phyloP scores from a whole-genome alignment of 2,329 filamentous ascomycete species.

The Elsinoe necatrix region DNA sequence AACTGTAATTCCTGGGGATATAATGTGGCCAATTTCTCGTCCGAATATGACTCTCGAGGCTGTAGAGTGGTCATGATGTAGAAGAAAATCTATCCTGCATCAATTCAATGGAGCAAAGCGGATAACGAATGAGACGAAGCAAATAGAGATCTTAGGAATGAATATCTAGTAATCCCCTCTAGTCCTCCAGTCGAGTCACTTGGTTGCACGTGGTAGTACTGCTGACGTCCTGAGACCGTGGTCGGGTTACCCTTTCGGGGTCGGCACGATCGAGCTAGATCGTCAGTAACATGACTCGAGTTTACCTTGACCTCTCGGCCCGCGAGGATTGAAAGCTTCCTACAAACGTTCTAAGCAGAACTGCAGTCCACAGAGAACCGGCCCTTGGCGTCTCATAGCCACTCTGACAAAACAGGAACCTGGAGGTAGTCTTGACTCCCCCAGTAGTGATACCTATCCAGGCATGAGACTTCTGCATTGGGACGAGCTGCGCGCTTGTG shows the following conservation, averaged over 20 bases:
- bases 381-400: too few species aligned
- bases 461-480: too few species aligned
- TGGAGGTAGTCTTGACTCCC: too few species aligned
- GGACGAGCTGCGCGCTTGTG: too few species aligned
- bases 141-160: not conserved
- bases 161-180: too few species aligned
- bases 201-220: not conserved
- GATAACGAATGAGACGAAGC: too few species aligned
- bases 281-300: not conserved
- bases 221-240: not conserved
- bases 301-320: not conserved
- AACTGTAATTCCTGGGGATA: conserved; percentile 76
- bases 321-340: too few species aligned
- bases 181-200: conserved; percentile 1
- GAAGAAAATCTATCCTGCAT: not conserved
- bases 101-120: too few species aligned
- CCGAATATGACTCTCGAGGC: conserved; percentile 67
- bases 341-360: too few species aligned
- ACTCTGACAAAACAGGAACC: too few species aligned
- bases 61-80: conserved; percentile 65
- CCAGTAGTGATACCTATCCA: too few species aligned
- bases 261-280: not conserved
- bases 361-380: too few species aligned
- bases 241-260: not conserved
- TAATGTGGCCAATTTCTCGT: conserved; percentile 68